Evolutionary conservation across 129 eudicot species (phyloP).

Genomic region (Flaveria ramosissima): DNA sequence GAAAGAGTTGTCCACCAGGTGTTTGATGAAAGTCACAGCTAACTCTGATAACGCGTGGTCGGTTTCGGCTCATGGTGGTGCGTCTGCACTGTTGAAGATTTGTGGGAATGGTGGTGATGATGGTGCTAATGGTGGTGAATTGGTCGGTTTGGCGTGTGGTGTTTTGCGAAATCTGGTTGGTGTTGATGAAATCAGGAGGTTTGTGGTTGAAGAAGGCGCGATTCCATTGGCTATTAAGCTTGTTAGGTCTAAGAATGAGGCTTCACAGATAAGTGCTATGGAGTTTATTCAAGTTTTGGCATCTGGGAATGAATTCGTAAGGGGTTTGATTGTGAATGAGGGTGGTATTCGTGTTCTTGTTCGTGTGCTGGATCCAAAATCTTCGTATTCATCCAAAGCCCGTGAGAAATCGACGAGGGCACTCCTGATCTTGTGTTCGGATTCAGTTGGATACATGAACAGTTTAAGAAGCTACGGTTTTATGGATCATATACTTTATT

Average conservation of each 20-base stretch:
- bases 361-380: constrained; percentile 60
- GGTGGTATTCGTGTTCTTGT: constrained; percentile 70
- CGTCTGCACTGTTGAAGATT: constrained; percentile 56
- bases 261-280: constrained; percentile 50
- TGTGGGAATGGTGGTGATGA: constrained; percentile 44
- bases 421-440: constrained; percentile 50
- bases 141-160: constrained; percentile 72
- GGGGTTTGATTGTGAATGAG: constrained; percentile 54
- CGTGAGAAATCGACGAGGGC: constrained; percentile 64
- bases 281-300: constrained; percentile 66
- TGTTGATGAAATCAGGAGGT: constrained; percentile 82
- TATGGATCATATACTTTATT: constrained; percentile 63
- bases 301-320: constrained; percentile 50
- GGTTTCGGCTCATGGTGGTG: constrained; percentile 89
- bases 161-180: constrained; percentile 75
- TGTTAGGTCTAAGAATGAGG: constrained; percentile 60
- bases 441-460: constrained; percentile 38
- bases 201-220: constrained; percentile 73
- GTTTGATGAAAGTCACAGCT: constrained; percentile 73
- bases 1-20: constrained; percentile 58
- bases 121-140: constrained; percentile 38
- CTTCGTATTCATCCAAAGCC: constrained; percentile 47
- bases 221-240: constrained; percentile 49
- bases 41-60: constrained; percentile 85
- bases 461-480: constrained; percentile 50